Evolutionary conservation across 192 early-diverging fungal species (phyloP), one percentile per base, ranked within the genome.

Genomic region (Chytriomyces hyalinus): DNA sequence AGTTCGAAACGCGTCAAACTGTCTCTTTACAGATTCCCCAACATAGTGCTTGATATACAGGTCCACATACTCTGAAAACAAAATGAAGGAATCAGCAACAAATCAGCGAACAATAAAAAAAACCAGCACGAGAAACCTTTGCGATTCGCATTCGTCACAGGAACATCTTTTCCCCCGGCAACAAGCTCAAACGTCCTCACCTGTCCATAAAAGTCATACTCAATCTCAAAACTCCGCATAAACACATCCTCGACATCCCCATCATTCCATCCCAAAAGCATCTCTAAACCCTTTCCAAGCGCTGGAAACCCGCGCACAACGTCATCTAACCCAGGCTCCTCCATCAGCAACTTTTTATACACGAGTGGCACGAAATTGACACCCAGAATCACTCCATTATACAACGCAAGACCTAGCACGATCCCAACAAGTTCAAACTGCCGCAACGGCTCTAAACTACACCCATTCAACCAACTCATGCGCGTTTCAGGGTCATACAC

Each of bases 331-430:
- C 83, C 72, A 43, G 79, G 76, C 10, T 61, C 61, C 65, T 90
- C 87, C 53, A 86, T 88, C 4, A 91, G 60, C 4, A 91, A 80
- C 81, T 93, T 94, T 76, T 91, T 90, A 67, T 92, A 93, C 44
- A 97, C 78, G 6, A 95, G 72, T 15, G 80, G 81, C 5, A 94
- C 93, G 74, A 98, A 91, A 15, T 89, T 83, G 6, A 93, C 85
- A 0, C 88, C 88, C 4, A 95, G 71, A 13, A 93, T 89, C 7
- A 98, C 89, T 3, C 93, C 94, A 80, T 98, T 98, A 65, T 92
- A 93, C 28, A 97, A 82, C 4, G 95, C 95, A n/a, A 98, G 76
- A 4, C 97, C 97, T n/a, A 97, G 78, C n/a, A 98, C 70, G 15
- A 90, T 90, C 7, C 97, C 97, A 1, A 94, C 90, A n/a, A 93